Evolutionary conservation across 306 rosid species (phyloP).

Genomic region (Cucumis hystrix): DNA sequence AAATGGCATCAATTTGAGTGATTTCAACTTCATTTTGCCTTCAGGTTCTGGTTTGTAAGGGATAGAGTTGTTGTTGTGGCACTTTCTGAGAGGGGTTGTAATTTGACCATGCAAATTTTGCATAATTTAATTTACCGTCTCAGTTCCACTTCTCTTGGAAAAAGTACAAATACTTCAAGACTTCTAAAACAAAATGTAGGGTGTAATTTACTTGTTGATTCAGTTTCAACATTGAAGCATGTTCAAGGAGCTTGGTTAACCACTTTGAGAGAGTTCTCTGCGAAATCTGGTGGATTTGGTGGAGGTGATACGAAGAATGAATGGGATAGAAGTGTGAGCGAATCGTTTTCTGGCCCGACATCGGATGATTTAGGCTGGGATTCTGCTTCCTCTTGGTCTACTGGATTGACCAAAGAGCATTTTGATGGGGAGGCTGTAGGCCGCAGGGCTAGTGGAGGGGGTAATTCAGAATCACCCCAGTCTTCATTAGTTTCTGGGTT

Average conservation of each 20-base stretch:
- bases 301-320: constrained; percentile 16
- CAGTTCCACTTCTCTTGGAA: constrained; percentile 13
- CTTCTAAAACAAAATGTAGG: constrained; percentile 16
- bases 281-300: constrained; percentile 23
- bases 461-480: constrained; percentile 6
- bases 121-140: constrained; percentile 22
- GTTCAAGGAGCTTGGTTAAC: constrained; percentile 6
- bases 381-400: constrained; percentile 51
- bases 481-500: constrained; percentile 19
- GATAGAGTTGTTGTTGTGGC: background rate
- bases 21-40: background rate
- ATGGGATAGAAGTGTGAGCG: constrained; percentile 20
- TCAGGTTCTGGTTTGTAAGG: background rate
- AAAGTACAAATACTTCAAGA: constrained; percentile 10
- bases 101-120: constrained; percentile 24
- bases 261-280: constrained; percentile 17
- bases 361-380: constrained; percentile 26
- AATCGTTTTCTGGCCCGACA: constrained; percentile 10
- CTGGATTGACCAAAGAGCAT: constrained; percentile 60
- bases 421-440: constrained; percentile 56
- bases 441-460: constrained; percentile 3
- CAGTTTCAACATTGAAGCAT: constrained; percentile 2
- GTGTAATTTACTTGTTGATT: background rate
- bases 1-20: background rate
- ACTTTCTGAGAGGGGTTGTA: background rate